Conservation (phyloP, 2,329 filamentous ascomycete genomes). For the Venturia oleaginea region DNA sequence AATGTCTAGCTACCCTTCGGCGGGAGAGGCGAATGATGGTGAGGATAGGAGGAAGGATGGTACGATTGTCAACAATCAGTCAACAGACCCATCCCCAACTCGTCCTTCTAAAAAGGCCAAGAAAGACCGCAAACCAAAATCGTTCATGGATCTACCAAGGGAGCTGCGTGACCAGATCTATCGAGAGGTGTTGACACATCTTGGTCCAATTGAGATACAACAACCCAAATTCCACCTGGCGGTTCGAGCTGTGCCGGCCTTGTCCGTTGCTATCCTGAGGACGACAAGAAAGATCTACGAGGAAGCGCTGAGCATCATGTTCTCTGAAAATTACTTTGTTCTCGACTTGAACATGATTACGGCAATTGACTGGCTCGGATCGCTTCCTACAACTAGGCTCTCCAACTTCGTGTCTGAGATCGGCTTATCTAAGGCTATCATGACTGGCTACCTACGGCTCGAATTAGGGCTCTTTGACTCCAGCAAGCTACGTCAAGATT, state of each 20-base stretch:
- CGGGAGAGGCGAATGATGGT: neutral
- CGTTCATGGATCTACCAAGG: constrained; percentile 6
- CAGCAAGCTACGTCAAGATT: constrained; percentile 1
- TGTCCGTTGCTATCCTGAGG: constrained; percentile 26
- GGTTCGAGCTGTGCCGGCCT: neutral
- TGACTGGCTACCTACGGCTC: constrained; percentile 11
- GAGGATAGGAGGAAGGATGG: neutral
- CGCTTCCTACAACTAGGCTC: constrained; percentile 20
- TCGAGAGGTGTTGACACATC: neutral
- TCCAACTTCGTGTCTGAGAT: constrained; percentile 1
- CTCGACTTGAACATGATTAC: constrained; percentile 26
- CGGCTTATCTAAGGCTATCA: constrained; percentile 1
- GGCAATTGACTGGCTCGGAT: constrained; percentile 29
- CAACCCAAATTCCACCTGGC: constrained; percentile 9
- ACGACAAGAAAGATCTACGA: constrained; percentile 30
- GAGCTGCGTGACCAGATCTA: constrained; percentile 12
- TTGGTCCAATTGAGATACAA: constrained; percentile 1
- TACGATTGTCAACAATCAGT: neutral
- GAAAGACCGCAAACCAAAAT: neutral
- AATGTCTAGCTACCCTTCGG: neutral
- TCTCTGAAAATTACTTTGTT: constrained; percentile 31
- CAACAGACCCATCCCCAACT: neutral
- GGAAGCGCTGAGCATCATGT: constrained; percentile 32
- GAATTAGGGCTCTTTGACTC: constrained; percentile 12
- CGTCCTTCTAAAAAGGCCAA: neutral